Percentiles rank a stretch among this genome's conserved stretches.
Evolutionary conservation across 257 asterid genomes (phyloP).

Genomic region (Solanum sitiens): DNA sequence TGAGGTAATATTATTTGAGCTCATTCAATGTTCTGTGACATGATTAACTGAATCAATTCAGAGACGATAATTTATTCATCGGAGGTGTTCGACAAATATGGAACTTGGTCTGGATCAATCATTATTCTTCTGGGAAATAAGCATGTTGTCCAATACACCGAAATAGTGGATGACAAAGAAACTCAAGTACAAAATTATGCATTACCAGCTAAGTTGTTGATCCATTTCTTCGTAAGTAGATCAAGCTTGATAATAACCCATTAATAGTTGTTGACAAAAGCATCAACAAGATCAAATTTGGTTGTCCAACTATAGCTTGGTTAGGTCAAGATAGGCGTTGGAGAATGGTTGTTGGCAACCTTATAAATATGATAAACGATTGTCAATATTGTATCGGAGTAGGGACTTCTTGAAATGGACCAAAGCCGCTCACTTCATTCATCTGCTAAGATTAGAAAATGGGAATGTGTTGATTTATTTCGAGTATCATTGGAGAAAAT

Average conservation of each 20-base stretch:
- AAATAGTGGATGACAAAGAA: not conserved
- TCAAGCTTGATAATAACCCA: not conserved
- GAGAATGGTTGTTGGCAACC: slow-evolving; percentile 1
- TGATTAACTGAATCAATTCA: slow-evolving; percentile 5
- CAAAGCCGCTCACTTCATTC: not conserved
- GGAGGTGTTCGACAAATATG: not conserved
- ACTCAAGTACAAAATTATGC: slow-evolving; percentile 16
- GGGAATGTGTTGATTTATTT: not conserved
- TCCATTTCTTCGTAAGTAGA: slow-evolving; percentile 7
- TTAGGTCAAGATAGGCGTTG: not conserved
- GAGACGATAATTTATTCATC: slow-evolving; percentile 3
- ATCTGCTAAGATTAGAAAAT: not conserved
- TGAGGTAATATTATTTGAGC: too few species aligned
- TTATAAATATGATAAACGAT: not conserved
- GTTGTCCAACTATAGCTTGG: too few species aligned
- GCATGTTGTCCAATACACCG: slow-evolving; percentile 8
- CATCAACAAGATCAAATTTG: not conserved
- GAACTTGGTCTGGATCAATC: slow-evolving; percentile 14
- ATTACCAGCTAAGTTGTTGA: not conserved
- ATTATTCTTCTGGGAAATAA: slow-evolving; percentile 1
- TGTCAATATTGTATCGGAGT: not conserved
- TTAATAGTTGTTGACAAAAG: not conserved
- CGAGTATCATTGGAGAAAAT: not conserved
- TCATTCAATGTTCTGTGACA: not conserved
- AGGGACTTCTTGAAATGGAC: too few species aligned